Base-by-base conservation (phyloP, 805 yeast genomes). In the Ogataea methanolica region DNA sequence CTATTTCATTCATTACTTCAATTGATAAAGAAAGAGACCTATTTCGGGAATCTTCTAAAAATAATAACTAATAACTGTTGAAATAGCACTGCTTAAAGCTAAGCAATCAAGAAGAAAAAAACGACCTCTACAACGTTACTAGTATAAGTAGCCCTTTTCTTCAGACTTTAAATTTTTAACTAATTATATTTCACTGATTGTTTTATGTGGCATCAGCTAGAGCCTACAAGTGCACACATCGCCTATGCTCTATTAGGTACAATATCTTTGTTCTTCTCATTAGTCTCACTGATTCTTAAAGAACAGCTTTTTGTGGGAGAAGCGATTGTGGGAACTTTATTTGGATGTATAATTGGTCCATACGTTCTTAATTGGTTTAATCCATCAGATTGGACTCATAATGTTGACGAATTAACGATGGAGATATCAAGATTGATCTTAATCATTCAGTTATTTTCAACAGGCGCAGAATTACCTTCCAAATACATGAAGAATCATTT, bases 391-490 rank as follows among this genome's bases (percentile, higher is more conserved):
- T 90, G 97, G 97, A 52, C 58, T 2, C 9, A 41, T 15, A 42
- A 89, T 60, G 67, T 87, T 1, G 96, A 91, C 63, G 74, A 75
- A 45, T 80, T 91, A 53, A 90, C 97, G 0, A 70, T 89, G 53
- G 97, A 90, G 60, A 73, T 91, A 15, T 83, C 92, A 47, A 75
- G 97, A 45, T 79, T 90, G 15, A 92, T 89, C 3, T 70, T 90
- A 57, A 83, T 92, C 61, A 79, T 90, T 45, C 97, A 90, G 70
- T 88, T 90, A 56, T 92, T 90, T 59, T 96, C 96, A 9, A 96
- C 88, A 19, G 96, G 96, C 2, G 97, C 90, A 33, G 97, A 90
- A 66, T 71, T 90, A 65, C 97, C 97, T 16, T 80, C 87, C 47
- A 87, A 86, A 62, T 90, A 91, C 64, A 86, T 91, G 92, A 73